A percentile compares a stretch with the other conserved stretches of the same genome.
phyloP scores from a whole-genome alignment of 306 rosid species.

The Rosa multiflora region DNA sequence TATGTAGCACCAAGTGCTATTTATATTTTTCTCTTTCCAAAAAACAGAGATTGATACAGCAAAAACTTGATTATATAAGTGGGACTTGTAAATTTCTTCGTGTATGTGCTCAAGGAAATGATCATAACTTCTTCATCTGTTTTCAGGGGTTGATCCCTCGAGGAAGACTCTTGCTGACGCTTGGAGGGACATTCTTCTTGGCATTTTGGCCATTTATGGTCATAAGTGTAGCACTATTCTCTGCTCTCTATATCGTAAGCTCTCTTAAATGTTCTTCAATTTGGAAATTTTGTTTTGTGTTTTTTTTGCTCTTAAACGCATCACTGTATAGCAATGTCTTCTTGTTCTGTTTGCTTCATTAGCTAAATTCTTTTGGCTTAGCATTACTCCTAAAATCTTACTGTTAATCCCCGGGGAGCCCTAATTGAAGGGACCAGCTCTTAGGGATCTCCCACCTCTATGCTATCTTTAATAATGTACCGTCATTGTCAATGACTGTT shows the following conservation, averaged over 20 bases:
- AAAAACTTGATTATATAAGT: not conserved
- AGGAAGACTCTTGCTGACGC: constrained; percentile 73
- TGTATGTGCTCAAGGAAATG: constrained; percentile 1
- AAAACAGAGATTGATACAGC: not conserved
- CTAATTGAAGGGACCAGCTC: not conserved
- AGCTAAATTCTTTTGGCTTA: not conserved
- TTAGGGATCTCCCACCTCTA: not conserved
- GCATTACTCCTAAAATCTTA: not conserved
- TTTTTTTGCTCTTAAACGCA: constrained; percentile 9
- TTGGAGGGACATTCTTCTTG: constrained; percentile 96
- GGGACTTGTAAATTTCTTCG: not conserved
- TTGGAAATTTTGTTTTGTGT: not conserved
- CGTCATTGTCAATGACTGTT: not conserved
- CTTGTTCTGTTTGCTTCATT: not conserved
- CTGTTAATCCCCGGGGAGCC: not conserved
- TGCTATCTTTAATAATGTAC: not conserved
- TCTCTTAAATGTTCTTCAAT: constrained; percentile 19
- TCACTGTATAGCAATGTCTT: not conserved
- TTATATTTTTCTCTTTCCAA: not conserved
- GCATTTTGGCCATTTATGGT: constrained; percentile 91
- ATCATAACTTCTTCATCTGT: constrained; percentile 24
- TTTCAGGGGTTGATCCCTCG: constrained; percentile 92
- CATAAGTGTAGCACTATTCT: constrained; percentile 55
- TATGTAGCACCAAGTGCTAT: not conserved
- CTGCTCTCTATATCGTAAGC: constrained; percentile 78